A percentile compares a stretch with the other conserved stretches of the same genome.
These are phyloP conservation scores for Tulasnella sp. DNA, from an alignment of 768 basidiomycete species.

Conservation along the genomic window DNA sequence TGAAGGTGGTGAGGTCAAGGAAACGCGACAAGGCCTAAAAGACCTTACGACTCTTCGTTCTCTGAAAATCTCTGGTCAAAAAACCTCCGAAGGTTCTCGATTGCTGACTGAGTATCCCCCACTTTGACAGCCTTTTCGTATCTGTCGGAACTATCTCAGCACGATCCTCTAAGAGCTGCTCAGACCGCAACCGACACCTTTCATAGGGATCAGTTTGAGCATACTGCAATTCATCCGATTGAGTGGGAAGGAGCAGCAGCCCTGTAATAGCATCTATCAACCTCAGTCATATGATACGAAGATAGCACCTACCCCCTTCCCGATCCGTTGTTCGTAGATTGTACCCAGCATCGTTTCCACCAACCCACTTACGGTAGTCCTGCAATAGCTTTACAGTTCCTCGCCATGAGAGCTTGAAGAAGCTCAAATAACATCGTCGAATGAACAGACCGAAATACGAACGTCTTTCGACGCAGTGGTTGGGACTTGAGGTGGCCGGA, in stretches of 20 bases:
- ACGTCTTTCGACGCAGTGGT: slow-evolving; percentile 34
- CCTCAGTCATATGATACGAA: background rate
- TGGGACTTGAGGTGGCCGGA: background rate
- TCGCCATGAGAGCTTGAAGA: slow-evolving; percentile 61
- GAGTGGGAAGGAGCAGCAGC: slow-evolving; percentile 46
- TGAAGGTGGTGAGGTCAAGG: background rate
- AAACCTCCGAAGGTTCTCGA: slow-evolving; percentile 60
- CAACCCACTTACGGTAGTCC: slow-evolving; percentile 56
- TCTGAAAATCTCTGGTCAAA: slow-evolving; percentile 82
- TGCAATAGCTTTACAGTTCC: slow-evolving; percentile 53
- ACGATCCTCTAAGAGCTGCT: background rate
- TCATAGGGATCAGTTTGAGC: slow-evolving; percentile 50
- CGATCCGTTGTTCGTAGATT: slow-evolving; percentile 30
- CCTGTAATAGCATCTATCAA: slow-evolving; percentile 39
- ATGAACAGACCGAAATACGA: slow-evolving; percentile 74
- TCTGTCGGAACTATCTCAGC: slow-evolving; percentile 28
- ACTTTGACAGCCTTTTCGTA: slow-evolving; percentile 53
- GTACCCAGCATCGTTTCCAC: slow-evolving; percentile 41
- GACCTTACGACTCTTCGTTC: slow-evolving; percentile 59
- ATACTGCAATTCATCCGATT: slow-evolving; percentile 51
- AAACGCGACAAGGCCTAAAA: background rate
- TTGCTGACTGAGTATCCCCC: slow-evolving; percentile 57
- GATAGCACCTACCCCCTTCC: slow-evolving; percentile 31
- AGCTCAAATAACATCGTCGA: slow-evolving; percentile 62
- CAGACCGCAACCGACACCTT: slow-evolving; percentile 37